phyloP scores from a whole-genome alignment of 257 asterid species.

The Craterostigma plantagineum region DNA sequence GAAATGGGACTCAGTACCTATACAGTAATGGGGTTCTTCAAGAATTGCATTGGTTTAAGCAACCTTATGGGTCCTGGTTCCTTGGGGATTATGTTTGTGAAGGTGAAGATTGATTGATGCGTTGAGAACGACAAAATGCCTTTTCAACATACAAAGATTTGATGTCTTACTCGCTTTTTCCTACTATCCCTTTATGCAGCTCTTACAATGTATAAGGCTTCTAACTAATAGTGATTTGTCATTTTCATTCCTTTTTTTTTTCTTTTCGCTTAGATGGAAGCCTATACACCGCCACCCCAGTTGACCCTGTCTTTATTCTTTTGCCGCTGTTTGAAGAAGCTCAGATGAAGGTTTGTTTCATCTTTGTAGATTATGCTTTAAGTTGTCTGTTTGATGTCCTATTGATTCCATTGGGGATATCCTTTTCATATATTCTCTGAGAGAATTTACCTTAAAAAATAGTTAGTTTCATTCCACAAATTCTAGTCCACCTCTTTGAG shows the following conservation, averaged over 20 bases:
- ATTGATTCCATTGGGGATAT: too few relatives aligned
- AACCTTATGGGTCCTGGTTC: conserved; percentile 88
- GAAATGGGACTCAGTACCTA: conserved; percentile 42
- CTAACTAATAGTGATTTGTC: background rate
- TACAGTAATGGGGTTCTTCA: conserved; percentile 36
- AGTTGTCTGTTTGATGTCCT: background rate
- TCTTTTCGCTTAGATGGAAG: background rate
- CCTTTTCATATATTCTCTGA: too few relatives aligned
- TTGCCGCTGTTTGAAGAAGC: conserved; percentile 91
- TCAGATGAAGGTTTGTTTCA: conserved; percentile 55
- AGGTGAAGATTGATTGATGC: conserved; percentile 36
- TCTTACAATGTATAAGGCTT: background rate
- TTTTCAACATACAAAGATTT: too few relatives aligned
- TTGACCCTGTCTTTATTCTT: conserved; percentile 84
- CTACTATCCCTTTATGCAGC: background rate
- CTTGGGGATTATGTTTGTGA: conserved; percentile 84
- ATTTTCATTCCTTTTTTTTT: background rate
- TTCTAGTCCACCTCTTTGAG: too few relatives aligned
- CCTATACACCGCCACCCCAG: conserved; percentile 33
- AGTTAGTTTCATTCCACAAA: too few relatives aligned
- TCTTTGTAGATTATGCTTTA: background rate
- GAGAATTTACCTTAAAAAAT: too few relatives aligned
- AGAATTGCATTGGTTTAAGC: conserved; percentile 87
- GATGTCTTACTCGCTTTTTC: too few relatives aligned
- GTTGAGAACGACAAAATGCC: background rate